Base-by-base conservation (phyloP, 352 stramenopile species). In the Globisporangium cylindrosporum region DNA sequence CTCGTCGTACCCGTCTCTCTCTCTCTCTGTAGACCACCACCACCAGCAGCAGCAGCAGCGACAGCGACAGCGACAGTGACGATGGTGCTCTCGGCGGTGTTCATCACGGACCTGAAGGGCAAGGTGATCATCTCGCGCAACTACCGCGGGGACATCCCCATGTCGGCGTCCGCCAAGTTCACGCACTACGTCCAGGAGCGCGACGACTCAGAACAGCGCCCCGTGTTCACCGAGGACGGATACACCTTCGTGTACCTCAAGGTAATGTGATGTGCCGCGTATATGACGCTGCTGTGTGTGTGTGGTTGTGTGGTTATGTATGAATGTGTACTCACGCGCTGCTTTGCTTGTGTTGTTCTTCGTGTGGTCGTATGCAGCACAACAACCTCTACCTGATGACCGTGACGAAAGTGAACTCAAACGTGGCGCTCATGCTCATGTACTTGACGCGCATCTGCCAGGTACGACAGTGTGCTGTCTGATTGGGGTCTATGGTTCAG, bases 121-220 rank as follows among this genome's bases (percentile, higher is more conserved):
- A 99, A 99, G 84, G 95, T 99, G 59, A 98, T 99, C 67, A 99
- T 99, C 78, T 98, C 93, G 70, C 91, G 98, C 66, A 99, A 99
- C 82, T 99, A 99, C 79, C 91, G 98, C 49, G 98, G 98, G 25
- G 98, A 99, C 80, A 98, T 99, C 71, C 95, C 97, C 51, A 95
- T 99, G 77, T 91, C 88, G 0, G 91, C 94, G 3, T 90, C 87
- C 2, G 78, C 95, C 72, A 97, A 90, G 75, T 97, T 97, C 71
- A 94, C 86, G 72, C 81, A 88, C 59, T 95, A 97, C 70, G 90
- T 98, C 51, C 89, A 97, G 74, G 93, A 98, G 69, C 96, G 95
- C 64, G 96, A 99, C 66, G 94, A 98, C 74, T 92, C 80, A 67
- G 94, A 98, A 71, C 80, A 98, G 76, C 93, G 93, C 24, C 96